Conservation (phyloP, 148 eudicot genomes). For the Vaccinium darrowii region DNA sequence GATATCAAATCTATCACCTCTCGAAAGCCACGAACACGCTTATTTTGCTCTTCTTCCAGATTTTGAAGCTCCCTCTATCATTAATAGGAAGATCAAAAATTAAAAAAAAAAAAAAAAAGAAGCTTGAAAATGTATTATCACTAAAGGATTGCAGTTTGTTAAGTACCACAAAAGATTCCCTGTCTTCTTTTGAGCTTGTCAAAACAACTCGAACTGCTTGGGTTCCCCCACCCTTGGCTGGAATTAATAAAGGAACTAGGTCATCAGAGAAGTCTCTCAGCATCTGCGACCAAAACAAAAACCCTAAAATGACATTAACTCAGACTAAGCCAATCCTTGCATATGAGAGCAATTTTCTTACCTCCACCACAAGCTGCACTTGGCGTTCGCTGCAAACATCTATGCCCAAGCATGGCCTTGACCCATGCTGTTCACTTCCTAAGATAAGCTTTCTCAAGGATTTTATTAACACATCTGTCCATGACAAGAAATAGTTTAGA, state of each 20-base stretch:
- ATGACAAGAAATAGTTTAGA: conserved; percentile 19
- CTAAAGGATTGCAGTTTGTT: neutral
- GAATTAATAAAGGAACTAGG: conserved; percentile 65
- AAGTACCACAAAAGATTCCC: conserved; percentile 59
- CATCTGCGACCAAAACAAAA: conserved; percentile 43
- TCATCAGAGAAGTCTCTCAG: conserved; percentile 53
- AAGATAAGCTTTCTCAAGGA: conserved; percentile 70
- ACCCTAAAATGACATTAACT: conserved; percentile 3
- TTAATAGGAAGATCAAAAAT: neutral
- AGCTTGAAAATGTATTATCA: conserved; percentile 4
- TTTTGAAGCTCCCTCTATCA: conserved; percentile 57
- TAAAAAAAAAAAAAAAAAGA: no score
- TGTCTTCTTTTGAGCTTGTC: conserved; percentile 81
- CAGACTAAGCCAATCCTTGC: neutral
- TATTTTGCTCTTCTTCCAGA: conserved; percentile 65
- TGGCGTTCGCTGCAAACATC: conserved; percentile 95
- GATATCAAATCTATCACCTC: conserved; percentile 93
- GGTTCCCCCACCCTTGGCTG: conserved; percentile 54
- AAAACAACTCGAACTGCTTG: conserved; percentile 79
- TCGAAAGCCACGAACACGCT: conserved; percentile 74
- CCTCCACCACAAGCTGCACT: conserved; percentile 81
- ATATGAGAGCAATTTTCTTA: conserved; percentile 23
- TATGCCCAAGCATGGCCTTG: conserved; percentile 75
- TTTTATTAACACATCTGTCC: conserved; percentile 62
- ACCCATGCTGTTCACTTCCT: conserved; percentile 64